A percentile compares a stretch with the other conserved stretches of the same genome.
Conservation (phyloP, 441 rosid species). For the Hura crepitans region DNA sequence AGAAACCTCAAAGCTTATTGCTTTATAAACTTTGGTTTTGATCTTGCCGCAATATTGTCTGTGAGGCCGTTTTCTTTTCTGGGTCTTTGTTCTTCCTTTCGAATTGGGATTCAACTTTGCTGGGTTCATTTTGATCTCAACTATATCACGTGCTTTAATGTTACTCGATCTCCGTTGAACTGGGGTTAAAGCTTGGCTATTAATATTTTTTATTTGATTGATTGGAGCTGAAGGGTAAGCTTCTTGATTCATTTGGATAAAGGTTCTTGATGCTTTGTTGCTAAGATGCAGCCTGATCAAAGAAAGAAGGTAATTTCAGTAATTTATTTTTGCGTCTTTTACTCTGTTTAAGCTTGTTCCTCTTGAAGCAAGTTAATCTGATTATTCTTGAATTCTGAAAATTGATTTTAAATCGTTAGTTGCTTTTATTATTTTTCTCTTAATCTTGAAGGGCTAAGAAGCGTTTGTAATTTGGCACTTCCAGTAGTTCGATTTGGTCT, state of each 20-base stretch:
- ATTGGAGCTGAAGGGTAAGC: constrained; percentile 25
- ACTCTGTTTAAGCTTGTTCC: not conserved
- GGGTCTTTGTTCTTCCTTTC: constrained; percentile 12
- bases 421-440: constrained; percentile 8
- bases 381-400: constrained; percentile 19
- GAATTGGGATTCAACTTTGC: constrained; percentile 2
- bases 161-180: constrained; percentile 10
- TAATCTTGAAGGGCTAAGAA: not conserved
- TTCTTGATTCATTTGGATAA: constrained; percentile 20
- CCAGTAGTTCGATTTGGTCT: constrained; percentile 13
- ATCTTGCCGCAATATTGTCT: constrained; percentile 24
- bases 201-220: constrained; percentile 23
- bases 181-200: constrained; percentile 17
- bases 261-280: constrained; percentile 46
- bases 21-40: constrained; percentile 9
- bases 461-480: not conserved
- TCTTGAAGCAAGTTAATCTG: constrained; percentile 26
- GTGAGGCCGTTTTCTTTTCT: constrained; percentile 15
- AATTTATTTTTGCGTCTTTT: not conserved
- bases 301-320: constrained; percentile 61
- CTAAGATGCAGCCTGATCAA: constrained; percentile 85
- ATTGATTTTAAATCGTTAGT: constrained; percentile 7
- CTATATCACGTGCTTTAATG: not conserved
- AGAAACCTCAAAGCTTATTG: constrained; percentile 9
- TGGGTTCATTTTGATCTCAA: constrained; percentile 9